Evolutionary conservation across 768 basidiomycete species (phyloP).

Genomic region (Boletus vermiculosoides): DNA sequence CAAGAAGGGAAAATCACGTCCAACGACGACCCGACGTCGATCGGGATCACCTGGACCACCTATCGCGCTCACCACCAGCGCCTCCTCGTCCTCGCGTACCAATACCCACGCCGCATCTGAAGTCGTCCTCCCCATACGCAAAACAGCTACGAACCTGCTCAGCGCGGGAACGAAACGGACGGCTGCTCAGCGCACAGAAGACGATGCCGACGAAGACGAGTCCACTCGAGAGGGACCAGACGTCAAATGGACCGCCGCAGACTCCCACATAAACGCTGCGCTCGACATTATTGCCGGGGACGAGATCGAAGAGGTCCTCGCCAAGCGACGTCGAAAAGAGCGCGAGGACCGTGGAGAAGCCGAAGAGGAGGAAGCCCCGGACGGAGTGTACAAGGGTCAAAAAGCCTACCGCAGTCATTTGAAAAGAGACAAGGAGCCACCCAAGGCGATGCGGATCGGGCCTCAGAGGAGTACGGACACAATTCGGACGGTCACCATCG

Average conservation of each 20-base stretch:
- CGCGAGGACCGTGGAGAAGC: conserved; percentile 49
- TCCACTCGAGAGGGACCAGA: conserved; percentile 48
- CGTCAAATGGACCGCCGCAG: conserved; percentile 75
- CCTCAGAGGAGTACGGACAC: conserved; percentile 76
- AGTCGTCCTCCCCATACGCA: conserved; percentile 78
- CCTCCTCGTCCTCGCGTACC: conserved; percentile 29
- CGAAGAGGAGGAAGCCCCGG: conserved; percentile 56
- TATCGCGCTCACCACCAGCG: conserved; percentile 13
- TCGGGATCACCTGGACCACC: conserved; percentile 58
- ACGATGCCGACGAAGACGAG: conserved; percentile 48
- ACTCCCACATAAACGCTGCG: conserved; percentile 71
- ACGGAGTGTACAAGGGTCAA: conserved; percentile 85
- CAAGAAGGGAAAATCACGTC: conserved; percentile 80
- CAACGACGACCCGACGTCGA: conserved; percentile 72
- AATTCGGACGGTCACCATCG: conserved; percentile 90
- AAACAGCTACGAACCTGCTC: conserved; percentile 64
- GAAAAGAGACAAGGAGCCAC: conserved; percentile 78
- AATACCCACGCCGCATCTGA: conserved; percentile 39
- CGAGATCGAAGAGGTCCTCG: conserved; percentile 72
- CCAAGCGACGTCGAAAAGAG: conserved; percentile 63
- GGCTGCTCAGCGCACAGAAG: conserved; percentile 46
- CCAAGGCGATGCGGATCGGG: conserved; percentile 84
- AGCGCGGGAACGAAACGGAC: conserved; percentile 74
- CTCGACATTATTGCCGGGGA: conserved; percentile 81
- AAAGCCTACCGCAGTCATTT: conserved; percentile 78